phyloP scores from a whole-genome alignment of 148 eudicot species.

The Cornus controversa region DNA sequence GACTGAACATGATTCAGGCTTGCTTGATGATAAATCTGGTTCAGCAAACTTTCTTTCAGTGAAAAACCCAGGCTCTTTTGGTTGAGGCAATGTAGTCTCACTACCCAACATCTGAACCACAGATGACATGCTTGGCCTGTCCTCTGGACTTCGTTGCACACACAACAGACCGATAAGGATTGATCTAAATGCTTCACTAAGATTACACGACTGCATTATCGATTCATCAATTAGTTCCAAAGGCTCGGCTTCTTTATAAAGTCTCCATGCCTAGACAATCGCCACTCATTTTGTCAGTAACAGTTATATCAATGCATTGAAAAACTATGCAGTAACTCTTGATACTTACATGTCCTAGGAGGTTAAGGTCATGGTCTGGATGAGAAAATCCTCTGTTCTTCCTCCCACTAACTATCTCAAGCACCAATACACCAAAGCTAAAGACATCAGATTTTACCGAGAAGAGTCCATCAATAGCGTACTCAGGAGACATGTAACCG shows the following conservation, averaged over 20 bases:
- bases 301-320: no score
- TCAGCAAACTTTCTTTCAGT: background rate
- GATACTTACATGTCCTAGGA: slow-evolving; percentile 1
- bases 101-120: background rate
- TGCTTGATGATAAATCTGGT: background rate
- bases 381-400: slow-evolving; percentile 4
- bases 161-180: slow-evolving; percentile 13
- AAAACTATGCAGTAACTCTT: no score
- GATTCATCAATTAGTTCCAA: slow-evolving; percentile 1
- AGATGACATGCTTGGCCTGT: slow-evolving; percentile 2
- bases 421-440: slow-evolving; percentile 1
- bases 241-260: background rate
- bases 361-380: slow-evolving; percentile 2
- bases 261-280: slow-evolving; percentile 8
- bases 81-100: background rate
- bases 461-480: slow-evolving; percentile 3
- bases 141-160: slow-evolving; percentile 7
- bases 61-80: background rate
- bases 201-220: background rate
- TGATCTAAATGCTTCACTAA: slow-evolving; percentile 5
- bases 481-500: slow-evolving; percentile 2
- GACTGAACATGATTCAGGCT: background rate
- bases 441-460: slow-evolving; percentile 3
- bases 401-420: background rate
- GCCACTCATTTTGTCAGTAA: no score